These are phyloP conservation scores for Tylopilus sp. DNA, from an alignment of 1,284 basidiomycete species.

Conservation along the genomic window DNA sequence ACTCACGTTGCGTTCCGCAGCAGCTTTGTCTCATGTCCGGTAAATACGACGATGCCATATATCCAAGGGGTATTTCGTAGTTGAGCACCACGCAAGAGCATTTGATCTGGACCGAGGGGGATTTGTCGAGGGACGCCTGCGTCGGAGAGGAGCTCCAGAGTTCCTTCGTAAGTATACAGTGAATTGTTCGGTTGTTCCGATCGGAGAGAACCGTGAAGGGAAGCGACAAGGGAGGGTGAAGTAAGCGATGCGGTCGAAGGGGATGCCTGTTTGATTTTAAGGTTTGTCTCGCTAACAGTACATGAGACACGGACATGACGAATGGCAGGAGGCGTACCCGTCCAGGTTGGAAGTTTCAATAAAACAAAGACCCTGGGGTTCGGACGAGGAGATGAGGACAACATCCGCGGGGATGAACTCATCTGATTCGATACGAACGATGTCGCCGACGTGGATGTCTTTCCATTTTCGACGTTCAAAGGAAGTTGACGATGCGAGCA, in stretches of 20 bases:
- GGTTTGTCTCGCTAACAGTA: slow-evolving; percentile 83
- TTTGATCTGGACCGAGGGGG: slow-evolving; percentile 92
- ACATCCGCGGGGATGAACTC: slow-evolving; percentile 97
- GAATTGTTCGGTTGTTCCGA: slow-evolving; percentile 98
- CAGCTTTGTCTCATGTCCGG: slow-evolving; percentile 97
- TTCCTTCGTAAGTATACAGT: slow-evolving; percentile 92
- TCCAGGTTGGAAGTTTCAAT: slow-evolving; percentile 98
- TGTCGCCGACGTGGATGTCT: slow-evolving; percentile 86
- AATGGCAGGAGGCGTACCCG: slow-evolving; percentile 56
- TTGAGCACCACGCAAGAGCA: slow-evolving; percentile 93
- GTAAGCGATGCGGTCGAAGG: slow-evolving; percentile 78
- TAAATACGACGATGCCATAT: slow-evolving; percentile 92
- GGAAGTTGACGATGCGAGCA: slow-evolving; percentile 60
- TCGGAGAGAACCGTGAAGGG: slow-evolving; percentile 79
- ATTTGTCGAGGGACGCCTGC: slow-evolving; percentile 71
- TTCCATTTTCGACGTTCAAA: slow-evolving; percentile 87
- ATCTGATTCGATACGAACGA: slow-evolving; percentile 87
- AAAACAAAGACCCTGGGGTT: slow-evolving; percentile 96
- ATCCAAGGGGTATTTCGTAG: slow-evolving; percentile 96
- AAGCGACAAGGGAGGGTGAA: slow-evolving; percentile 70
- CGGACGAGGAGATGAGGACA: slow-evolving; percentile 83
- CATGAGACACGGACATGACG: neutral
- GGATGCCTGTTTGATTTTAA: slow-evolving; percentile 98
- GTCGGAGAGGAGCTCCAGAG: slow-evolving; percentile 62
- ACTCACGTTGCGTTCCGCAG: slow-evolving; percentile 94